Percentiles rank a stretch among this genome's conserved stretches.
These are phyloP conservation scores for Claviceps sorghi DNA, from an alignment of 2,329 filamentous ascomycete species.

Conservation along the genomic window DNA sequence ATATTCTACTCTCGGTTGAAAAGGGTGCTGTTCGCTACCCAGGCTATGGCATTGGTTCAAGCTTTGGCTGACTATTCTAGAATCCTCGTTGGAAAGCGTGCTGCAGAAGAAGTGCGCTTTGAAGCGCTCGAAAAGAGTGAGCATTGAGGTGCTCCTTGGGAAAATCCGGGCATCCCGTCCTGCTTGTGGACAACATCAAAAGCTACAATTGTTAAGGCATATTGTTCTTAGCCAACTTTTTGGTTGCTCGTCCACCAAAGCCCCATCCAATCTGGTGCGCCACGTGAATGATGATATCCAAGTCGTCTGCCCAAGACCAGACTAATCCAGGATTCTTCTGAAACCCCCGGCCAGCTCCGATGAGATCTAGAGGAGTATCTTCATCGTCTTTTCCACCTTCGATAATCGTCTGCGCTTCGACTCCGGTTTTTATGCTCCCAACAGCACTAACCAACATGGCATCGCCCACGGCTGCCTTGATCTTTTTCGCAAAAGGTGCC, in stretches of 20 bases:
- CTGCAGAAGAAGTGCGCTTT: no score
- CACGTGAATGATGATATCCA: slow-evolving; percentile 29
- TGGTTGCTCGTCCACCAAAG: slow-evolving; percentile 22
- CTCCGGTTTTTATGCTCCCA: slow-evolving; percentile 31
- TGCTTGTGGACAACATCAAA: neutral
- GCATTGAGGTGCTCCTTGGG: neutral
- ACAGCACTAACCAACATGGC: slow-evolving; percentile 32
- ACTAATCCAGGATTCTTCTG: slow-evolving; percentile 45
- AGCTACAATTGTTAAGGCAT: neutral
- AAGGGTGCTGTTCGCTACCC: no score
- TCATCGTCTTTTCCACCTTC: slow-evolving; percentile 16
- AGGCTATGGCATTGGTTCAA: no score
- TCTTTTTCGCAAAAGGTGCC: slow-evolving; percentile 50
- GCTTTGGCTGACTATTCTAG: no score
- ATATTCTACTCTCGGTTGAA: no score
- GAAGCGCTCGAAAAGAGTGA: neutral
- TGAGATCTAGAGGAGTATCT: slow-evolving; percentile 31
- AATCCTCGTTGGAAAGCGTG: no score
- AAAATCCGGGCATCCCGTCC: neutral
- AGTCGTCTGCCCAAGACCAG: slow-evolving; percentile 39
- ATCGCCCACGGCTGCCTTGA: slow-evolving; percentile 58
- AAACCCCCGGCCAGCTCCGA: slow-evolving; percentile 37
- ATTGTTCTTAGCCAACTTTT: neutral
- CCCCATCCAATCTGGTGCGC: slow-evolving; percentile 43
- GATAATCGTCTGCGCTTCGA: slow-evolving; percentile 33